Evolutionary conservation across 345 rosid species (phyloP).

Genomic region (Aethionema arabicum): DNA sequence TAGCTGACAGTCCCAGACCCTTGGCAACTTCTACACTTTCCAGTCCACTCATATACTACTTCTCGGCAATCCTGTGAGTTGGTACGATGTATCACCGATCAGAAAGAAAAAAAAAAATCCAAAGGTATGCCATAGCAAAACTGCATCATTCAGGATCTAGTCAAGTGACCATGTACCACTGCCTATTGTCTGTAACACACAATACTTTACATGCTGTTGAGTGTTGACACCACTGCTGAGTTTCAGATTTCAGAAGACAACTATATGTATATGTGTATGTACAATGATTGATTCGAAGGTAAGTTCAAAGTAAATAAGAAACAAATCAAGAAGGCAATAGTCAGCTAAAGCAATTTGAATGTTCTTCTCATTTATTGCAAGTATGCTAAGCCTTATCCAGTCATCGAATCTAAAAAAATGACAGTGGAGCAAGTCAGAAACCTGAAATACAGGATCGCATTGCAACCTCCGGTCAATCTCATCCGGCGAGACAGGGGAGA

Average conservation of each 20-base stretch:
- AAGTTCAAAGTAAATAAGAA: background rate
- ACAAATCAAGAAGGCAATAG: too few relatives aligned
- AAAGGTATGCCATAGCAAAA: conserved; percentile 8
- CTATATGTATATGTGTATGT: too few relatives aligned
- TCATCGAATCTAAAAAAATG: background rate
- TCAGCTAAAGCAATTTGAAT: conserved; percentile 13
- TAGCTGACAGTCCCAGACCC: conserved; percentile 86
- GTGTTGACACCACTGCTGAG: too few relatives aligned
- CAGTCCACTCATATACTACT: conserved; percentile 98
- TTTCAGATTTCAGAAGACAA: conserved; percentile 9
- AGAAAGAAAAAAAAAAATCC: conserved; percentile 30
- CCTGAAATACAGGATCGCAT: conserved; percentile 77
- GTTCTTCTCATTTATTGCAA: background rate
- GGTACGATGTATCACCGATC: background rate
- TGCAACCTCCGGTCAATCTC: conserved; percentile 69
- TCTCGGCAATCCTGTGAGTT: conserved; percentile 69
- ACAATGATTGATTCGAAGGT: background rate
- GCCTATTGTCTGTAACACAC: conserved; percentile 11
- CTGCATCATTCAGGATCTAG: background rate
- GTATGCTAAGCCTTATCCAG: conserved; percentile 11
- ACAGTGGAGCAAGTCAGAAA: conserved; percentile 27
- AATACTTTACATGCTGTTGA: too few relatives aligned
- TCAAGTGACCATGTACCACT: conserved; percentile 11
- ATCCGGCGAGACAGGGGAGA: conserved; percentile 72
- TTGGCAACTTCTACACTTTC: conserved; percentile 88